A percentile compares a stretch with the other conserved stretches of the same genome.
Evolutionary conservation across 345 rosid genomes (phyloP).

Genomic region (Nephelium lappaceum): DNA sequence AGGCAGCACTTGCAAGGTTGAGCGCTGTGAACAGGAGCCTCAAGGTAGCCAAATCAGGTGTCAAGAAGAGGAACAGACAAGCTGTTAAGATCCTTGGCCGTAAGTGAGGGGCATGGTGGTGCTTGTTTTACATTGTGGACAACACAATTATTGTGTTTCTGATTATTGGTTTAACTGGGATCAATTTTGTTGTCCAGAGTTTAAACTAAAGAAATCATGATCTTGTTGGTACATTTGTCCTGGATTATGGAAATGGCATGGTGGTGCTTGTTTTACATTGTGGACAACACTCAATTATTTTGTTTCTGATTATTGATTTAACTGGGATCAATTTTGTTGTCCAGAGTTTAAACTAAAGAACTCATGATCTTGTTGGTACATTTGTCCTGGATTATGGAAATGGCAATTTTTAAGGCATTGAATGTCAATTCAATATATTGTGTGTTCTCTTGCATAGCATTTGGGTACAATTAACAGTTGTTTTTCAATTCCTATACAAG

Average conservation of each 20-base stretch:
- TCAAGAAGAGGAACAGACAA: slow-evolving; percentile 91
- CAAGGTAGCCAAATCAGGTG: slow-evolving; percentile 86
- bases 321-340: neutral
- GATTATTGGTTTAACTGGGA: neutral
- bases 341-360: neutral
- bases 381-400: neutral
- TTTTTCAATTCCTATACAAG: neutral
- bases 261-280: too few relatives aligned
- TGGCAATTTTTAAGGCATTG: neutral
- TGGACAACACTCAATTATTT: too few relatives aligned
- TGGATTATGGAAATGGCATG: neutral
- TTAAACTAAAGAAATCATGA: neutral
- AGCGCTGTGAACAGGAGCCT: slow-evolving; percentile 78
- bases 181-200: neutral
- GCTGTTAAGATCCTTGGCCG: slow-evolving; percentile 35
- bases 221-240: neutral
- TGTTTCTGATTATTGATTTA: neutral
- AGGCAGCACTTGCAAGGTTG: slow-evolving; percentile 88
- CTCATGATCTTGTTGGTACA: neutral
- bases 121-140: neutral
- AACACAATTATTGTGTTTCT: neutral
- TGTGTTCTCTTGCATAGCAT: neutral
- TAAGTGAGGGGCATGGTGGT: slow-evolving; percentile 31
- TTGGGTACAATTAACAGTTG: too few relatives aligned
- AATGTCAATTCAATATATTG: neutral